phyloP scores from a whole-genome alignment of 1,139 yeast genomes.

The Pichia inconspicua region DNA sequence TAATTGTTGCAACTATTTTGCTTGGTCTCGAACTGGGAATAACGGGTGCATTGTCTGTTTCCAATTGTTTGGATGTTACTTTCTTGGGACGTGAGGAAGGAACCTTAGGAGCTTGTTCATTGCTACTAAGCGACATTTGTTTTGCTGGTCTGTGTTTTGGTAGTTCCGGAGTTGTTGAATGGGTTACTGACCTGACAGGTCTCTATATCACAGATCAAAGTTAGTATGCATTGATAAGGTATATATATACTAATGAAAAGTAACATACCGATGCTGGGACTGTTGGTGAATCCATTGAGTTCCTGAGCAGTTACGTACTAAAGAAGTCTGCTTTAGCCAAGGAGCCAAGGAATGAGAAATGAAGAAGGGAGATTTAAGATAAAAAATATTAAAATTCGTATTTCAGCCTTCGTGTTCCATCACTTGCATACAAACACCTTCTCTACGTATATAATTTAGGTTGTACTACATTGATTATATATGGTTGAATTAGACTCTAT shows the following conservation, averaged over 20 bases:
- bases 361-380: too few species aligned
- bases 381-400: too few species aligned
- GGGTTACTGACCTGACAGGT: constrained; percentile 2
- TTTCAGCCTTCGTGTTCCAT: too few species aligned
- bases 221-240: constrained; percentile 2
- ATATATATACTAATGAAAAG: not conserved
- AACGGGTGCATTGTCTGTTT: not conserved
- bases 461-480: too few species aligned
- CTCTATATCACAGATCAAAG: constrained; percentile 3
- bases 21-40: not conserved
- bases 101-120: not conserved
- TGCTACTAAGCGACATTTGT: not conserved
- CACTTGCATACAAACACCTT: too few species aligned
- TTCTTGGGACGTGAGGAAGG: constrained; percentile 6
- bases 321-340: too few species aligned
- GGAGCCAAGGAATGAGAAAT: not conserved
- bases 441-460: too few species aligned
- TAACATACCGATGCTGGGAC: constrained; percentile 13
- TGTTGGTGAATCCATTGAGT: constrained; percentile 15
- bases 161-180: constrained; percentile 47
- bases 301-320: too few species aligned
- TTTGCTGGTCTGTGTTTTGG: constrained; percentile 36
- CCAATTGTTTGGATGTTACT: not conserved
- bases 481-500: too few species aligned
- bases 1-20: not conserved